Evolutionary conservation across 169 alveolate genomes (phyloP).

Genomic region (Eimeria necatrix): DNA sequence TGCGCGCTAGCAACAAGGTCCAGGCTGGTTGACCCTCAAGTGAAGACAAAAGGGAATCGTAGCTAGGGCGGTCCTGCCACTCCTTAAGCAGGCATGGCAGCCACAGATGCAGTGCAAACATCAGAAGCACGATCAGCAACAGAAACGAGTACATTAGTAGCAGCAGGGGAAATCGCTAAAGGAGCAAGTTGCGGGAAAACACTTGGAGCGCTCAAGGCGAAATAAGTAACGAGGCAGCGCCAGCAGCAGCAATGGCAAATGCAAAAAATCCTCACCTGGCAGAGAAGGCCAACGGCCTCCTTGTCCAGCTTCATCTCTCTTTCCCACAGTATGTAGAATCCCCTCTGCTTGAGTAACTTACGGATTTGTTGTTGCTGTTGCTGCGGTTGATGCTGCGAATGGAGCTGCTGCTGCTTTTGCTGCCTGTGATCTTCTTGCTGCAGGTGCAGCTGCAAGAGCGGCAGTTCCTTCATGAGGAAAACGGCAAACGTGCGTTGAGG

Average conservation of each 20-base stretch:
- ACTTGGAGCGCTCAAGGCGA: neutral
- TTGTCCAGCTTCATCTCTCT: neutral
- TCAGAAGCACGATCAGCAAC: neutral
- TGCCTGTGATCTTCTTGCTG: conserved; percentile 1
- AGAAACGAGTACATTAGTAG: neutral
- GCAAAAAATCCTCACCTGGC: conserved; percentile 30
- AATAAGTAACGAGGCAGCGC: neutral
- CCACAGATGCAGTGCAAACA: neutral
- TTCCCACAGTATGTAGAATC: conserved; percentile 54
- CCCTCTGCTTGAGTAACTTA: conserved; percentile 14
- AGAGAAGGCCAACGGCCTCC: conserved; percentile 20
- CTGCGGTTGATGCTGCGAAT: conserved; percentile 17
- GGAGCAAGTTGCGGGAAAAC: neutral
- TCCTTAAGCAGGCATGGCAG: conserved; percentile 42
- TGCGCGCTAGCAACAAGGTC: conserved; percentile 29
- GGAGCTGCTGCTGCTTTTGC: conserved; percentile 58
- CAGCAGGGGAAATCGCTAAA: neutral
- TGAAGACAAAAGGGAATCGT: neutral
- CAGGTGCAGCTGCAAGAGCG: neutral
- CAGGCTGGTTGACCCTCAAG: conserved; percentile 59
- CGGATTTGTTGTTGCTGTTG: conserved; percentile 51
- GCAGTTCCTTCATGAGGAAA: conserved; percentile 31
- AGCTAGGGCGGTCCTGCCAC: conserved; percentile 71
- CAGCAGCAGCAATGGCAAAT: neutral
- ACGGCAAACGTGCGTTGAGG: conserved; percentile 44